These are phyloP conservation scores for Ustilago trichophora DNA, from an alignment of 1,284 basidiomycete species.

Conservation along the genomic window DNA sequence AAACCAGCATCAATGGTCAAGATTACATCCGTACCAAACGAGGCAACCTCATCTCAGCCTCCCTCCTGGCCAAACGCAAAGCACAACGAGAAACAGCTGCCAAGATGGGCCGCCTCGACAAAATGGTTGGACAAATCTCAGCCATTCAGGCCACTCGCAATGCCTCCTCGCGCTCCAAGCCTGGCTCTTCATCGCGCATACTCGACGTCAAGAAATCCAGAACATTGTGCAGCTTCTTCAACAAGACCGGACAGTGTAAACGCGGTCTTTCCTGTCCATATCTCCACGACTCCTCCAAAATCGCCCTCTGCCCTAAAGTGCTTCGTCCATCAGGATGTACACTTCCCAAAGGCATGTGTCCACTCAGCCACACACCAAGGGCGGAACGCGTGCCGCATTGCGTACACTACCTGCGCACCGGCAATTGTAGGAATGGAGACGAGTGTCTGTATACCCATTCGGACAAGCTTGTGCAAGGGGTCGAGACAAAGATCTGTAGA, in stretches of 20 bases:
- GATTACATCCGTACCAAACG: constrained; percentile 67
- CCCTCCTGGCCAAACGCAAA: constrained; percentile 57
- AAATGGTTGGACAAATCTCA: constrained; percentile 49
- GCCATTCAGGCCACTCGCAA: constrained; percentile 45
- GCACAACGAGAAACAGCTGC: constrained; percentile 41
- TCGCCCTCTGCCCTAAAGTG: constrained; percentile 61
- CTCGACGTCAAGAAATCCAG: constrained; percentile 14
- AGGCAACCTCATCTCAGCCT: constrained; percentile 68
- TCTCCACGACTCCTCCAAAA: constrained; percentile 52
- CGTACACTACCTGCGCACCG: constrained; percentile 53
- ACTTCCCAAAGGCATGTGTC: constrained; percentile 54
- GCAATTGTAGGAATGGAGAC: constrained; percentile 57
- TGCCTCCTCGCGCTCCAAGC: constrained; percentile 2
- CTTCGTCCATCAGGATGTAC: constrained; percentile 56
- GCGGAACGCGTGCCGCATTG: constrained; percentile 60
- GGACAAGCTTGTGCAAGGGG: constrained; percentile 11
- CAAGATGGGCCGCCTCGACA: constrained; percentile 49
- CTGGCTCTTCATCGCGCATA: constrained; percentile 4
- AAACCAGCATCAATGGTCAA: constrained; percentile 67
- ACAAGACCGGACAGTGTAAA: constrained; percentile 60
- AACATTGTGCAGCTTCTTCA: constrained; percentile 56
- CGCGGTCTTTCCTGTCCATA: constrained; percentile 62
- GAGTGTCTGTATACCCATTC: constrained; percentile 59
- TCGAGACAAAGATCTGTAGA: constrained; percentile 44
- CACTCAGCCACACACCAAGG: constrained; percentile 51